Evolutionary conservation across 306 rosid species (phyloP).

Genomic region (Quercus bicolor): DNA sequence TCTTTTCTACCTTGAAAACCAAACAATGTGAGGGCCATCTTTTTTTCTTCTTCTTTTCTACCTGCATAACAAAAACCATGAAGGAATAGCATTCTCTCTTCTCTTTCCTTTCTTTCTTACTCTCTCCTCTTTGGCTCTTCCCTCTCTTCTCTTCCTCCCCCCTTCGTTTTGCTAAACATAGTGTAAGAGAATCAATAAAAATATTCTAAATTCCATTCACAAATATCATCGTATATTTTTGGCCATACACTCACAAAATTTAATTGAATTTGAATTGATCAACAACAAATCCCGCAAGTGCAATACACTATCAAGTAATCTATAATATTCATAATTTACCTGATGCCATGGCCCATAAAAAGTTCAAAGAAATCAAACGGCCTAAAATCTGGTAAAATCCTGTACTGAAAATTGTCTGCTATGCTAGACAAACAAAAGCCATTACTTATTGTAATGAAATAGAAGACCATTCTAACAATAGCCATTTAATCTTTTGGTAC

Average conservation of each 20-base stretch:
- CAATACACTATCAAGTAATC: neutral
- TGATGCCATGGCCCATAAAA: slow-evolving; percentile 1
- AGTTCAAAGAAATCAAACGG: slow-evolving; percentile 20
- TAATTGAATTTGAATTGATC: neutral
- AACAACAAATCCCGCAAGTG: neutral
- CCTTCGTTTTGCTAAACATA: neutral
- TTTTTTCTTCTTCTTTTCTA: too few relatives aligned
- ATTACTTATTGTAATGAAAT: slow-evolving; percentile 3
- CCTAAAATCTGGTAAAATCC: neutral
- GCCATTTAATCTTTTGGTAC: slow-evolving; percentile 4
- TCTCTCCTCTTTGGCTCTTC: neutral
- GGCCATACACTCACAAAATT: neutral
- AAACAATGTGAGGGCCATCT: too few relatives aligned
- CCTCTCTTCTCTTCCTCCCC: neutral
- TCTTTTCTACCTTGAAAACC: too few relatives aligned
- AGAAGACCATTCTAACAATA: neutral
- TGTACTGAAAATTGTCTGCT: slow-evolving; percentile 4
- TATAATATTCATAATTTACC: neutral
- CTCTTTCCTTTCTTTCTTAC: too few relatives aligned
- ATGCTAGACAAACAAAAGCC: neutral
- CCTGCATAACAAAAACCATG: too few relatives aligned
- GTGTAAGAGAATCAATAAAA: neutral
- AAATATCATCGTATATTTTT: neutral
- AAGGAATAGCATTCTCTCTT: too few relatives aligned
- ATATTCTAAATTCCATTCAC: neutral